Evolutionary conservation across 352 stramenopile species (phyloP).

Genomic region (Globisporangium nagaii): DNA sequence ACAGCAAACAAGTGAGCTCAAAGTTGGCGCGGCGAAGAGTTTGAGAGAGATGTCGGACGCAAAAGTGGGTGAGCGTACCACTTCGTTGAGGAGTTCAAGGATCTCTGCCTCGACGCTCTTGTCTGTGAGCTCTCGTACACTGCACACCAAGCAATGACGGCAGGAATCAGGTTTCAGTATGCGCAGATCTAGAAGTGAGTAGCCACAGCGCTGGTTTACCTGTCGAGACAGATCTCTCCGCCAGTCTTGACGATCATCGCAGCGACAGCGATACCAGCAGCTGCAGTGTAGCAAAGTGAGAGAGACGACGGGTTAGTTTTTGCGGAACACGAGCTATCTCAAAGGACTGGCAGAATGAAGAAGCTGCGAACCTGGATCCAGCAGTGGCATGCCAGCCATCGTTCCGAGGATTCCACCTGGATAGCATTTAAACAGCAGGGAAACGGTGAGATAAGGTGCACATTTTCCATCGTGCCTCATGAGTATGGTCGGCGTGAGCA

Average conservation of each 20-base stretch:
- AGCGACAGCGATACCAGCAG: constrained; percentile 78
- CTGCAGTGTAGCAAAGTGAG: too few species aligned
- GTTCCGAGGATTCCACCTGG: constrained; percentile 62
- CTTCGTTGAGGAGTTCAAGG: constrained; percentile 65
- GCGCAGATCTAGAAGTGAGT: neutral
- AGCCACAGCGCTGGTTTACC: constrained; percentile 17
- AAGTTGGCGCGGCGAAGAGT: too few species aligned
- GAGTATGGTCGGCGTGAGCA: too few species aligned
- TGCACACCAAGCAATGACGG: too few species aligned
- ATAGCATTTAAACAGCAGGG: constrained; percentile 2
- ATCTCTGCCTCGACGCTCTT: constrained; percentile 81
- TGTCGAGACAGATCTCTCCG: constrained; percentile 78
- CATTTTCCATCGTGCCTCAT: too few species aligned
- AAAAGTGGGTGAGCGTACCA: constrained; percentile 27
- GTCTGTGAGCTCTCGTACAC: constrained; percentile 79
- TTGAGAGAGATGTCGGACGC: neutral
- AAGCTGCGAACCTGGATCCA: constrained; percentile 53
- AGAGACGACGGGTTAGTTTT: too few species aligned
- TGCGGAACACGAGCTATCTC: too few species aligned
- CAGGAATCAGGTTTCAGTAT: neutral
- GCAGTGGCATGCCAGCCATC: constrained; percentile 57
- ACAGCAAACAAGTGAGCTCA: neutral
- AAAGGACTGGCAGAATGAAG: neutral
- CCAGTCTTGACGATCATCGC: constrained; percentile 88
- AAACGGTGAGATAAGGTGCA: too few species aligned